Conservation (phyloP, 2,329 filamentous ascomycete species). For the Colletotrichum lindemuthianum region DNA sequence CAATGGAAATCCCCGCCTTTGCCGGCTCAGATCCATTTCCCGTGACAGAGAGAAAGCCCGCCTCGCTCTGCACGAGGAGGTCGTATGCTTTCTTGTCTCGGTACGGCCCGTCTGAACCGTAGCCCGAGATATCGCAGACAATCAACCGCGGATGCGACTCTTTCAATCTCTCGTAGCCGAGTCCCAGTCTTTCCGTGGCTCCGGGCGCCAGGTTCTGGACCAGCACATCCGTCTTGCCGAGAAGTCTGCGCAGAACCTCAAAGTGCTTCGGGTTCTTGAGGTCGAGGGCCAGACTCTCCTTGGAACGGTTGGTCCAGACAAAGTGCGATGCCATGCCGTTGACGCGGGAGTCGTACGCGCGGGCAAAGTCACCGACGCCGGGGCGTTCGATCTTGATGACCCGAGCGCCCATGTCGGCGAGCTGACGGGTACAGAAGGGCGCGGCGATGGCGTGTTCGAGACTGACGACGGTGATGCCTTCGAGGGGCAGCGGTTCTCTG, state of each 20-base stretch:
- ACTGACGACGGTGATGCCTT: constrained; percentile 61
- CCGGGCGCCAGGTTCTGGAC: constrained; percentile 65
- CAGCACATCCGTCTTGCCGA: constrained; percentile 58
- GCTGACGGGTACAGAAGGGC: constrained; percentile 63
- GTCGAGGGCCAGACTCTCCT: constrained; percentile 62
- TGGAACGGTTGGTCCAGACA: constrained; percentile 65
- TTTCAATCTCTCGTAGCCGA: constrained; percentile 56
- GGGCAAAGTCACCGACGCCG: constrained; percentile 61
- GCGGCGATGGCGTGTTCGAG: constrained; percentile 65
- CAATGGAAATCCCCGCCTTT: constrained; percentile 65
- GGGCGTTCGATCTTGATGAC: constrained; percentile 66
- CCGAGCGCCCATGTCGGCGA: constrained; percentile 63
- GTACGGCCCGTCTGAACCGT: constrained; percentile 61
- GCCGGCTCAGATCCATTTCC: constrained; percentile 54
- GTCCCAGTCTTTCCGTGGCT: constrained; percentile 56
- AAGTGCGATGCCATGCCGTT: constrained; percentile 63
- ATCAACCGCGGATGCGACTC: constrained; percentile 55
- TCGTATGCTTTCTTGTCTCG: constrained; percentile 66
- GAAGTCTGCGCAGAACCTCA: constrained; percentile 52
- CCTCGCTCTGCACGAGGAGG: constrained; percentile 64
- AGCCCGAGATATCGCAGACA: constrained; percentile 65
- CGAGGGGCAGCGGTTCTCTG: constrained; percentile 37
- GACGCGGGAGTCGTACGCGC: constrained; percentile 60
- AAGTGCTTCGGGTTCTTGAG: constrained; percentile 57
- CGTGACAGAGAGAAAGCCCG: constrained; percentile 61